phyloP scores from a whole-genome alignment of 768 basidiomycete genomes.

The Rhodotorula kratochvilovae region DNA sequence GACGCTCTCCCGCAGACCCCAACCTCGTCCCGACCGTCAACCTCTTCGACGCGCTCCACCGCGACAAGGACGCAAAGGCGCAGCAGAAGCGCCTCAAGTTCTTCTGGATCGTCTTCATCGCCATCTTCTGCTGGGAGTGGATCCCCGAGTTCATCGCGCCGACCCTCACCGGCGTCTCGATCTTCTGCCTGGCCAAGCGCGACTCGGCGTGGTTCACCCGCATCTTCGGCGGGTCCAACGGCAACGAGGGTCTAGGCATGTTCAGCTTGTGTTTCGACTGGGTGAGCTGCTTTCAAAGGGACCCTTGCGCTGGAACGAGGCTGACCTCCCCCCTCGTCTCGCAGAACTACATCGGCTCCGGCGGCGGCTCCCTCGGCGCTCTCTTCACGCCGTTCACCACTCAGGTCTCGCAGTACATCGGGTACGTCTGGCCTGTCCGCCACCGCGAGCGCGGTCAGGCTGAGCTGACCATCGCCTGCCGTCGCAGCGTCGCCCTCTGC shows the following conservation, averaged over 20 bases:
- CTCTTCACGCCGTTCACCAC: slow-evolving; percentile 46
- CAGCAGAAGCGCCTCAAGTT: slow-evolving; percentile 43
- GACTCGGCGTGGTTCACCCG: slow-evolving; percentile 46
- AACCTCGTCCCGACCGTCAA: slow-evolving; percentile 32
- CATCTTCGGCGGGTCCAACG: slow-evolving; percentile 37
- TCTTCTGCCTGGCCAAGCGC: slow-evolving; percentile 48
- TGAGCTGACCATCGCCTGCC: neutral
- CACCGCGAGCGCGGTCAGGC: neutral
- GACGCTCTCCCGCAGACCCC: neutral
- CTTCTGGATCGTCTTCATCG: slow-evolving; percentile 46
- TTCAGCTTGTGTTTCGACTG: slow-evolving; percentile 43
- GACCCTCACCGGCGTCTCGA: slow-evolving; percentile 41
- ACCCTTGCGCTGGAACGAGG: too few species aligned
- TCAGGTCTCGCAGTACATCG: slow-evolving; percentile 42
- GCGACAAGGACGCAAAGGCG: slow-evolving; percentile 40
- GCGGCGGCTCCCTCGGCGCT: slow-evolving; percentile 38
- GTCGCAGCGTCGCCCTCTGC: slow-evolving; percentile 12
- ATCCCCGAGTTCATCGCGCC: slow-evolving; percentile 41
- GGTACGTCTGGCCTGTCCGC: slow-evolving; percentile 5
- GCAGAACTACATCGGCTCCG: slow-evolving; percentile 27
- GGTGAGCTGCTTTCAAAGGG: neutral
- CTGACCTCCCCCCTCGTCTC: neutral
- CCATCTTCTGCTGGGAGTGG: slow-evolving; percentile 41
- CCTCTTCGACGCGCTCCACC: slow-evolving; percentile 46
- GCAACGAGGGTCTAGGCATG: slow-evolving; percentile 45